phyloP scores from a whole-genome alignment of 2,329 filamentous ascomycete species.

The Fusarium camptoceras region DNA sequence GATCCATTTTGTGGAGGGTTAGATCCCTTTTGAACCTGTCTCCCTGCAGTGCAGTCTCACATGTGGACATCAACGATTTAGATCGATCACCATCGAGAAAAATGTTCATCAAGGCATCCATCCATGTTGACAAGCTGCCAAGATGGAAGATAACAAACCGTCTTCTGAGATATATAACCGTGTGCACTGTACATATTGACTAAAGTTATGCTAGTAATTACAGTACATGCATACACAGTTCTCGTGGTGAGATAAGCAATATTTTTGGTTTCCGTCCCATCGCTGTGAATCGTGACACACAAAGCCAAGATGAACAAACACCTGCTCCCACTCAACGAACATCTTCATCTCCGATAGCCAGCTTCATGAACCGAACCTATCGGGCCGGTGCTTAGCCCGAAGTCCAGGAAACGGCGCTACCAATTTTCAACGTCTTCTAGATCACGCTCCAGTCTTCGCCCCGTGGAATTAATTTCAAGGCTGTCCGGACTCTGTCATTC shows the following conservation, averaged over 20 bases:
- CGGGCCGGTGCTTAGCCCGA: neutral
- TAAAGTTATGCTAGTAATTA: neutral
- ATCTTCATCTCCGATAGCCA: conserved; percentile 13
- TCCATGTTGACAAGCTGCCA: neutral
- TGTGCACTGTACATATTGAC: neutral
- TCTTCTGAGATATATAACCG: neutral
- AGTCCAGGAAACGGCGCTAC: neutral
- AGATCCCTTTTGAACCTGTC: conserved; percentile 14
- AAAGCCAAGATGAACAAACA: neutral
- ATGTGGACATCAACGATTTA: conserved; percentile 9
- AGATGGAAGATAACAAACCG: conserved; percentile 4
- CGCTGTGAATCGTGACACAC: conserved; percentile 1
- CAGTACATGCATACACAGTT: neutral
- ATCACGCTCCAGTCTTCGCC: neutral
- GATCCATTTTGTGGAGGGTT: conserved; percentile 9
- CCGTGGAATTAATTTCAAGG: conserved; percentile 11
- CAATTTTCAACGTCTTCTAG: neutral
- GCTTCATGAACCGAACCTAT: conserved; percentile 10
- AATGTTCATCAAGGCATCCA: neutral
- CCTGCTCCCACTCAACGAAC: neutral
- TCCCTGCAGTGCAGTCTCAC: neutral
- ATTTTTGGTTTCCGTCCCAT: neutral
- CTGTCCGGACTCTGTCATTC: neutral
- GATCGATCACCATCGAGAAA: conserved; percentile 1
- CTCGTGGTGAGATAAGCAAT: neutral